A percentile compares a stretch with the other conserved stretches of the same genome.
phyloP scores from a whole-genome alignment of 208 protist genomes.

The Naegleria lovaniensis region DNA sequence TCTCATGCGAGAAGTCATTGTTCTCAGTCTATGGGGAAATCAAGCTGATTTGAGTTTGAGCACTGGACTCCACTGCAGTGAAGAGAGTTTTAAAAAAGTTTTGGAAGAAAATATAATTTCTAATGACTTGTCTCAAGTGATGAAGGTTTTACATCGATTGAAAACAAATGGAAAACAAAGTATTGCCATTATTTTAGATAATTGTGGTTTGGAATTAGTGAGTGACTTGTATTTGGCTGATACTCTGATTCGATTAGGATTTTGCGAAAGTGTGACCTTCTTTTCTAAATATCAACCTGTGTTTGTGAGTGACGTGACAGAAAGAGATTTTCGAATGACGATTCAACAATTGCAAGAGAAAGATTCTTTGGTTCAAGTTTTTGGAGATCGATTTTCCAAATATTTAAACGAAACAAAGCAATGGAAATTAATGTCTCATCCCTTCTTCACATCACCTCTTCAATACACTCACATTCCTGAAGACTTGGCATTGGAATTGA shows the following conservation, averaged over 20 bases:
- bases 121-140: no score
- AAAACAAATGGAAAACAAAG: no score
- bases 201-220: not conserved
- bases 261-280: not conserved
- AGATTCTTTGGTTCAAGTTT: not conserved
- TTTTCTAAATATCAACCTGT: not conserved
- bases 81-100: no score
- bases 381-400: not conserved
- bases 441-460: not conserved
- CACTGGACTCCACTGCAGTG: no score
- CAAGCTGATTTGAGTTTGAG: not conserved
- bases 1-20: not conserved
- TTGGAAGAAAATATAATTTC: no score
- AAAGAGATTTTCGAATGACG: not conserved
- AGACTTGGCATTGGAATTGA: not conserved
- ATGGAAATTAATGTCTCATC: not conserved
- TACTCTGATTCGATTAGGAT: not conserved
- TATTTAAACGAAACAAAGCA: not conserved
- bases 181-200: not conserved
- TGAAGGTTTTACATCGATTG: no score
- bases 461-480: not conserved
- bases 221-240: not conserved
- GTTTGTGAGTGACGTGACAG: not conserved
- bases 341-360: not conserved
- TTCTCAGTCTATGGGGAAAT: not conserved